These are phyloP conservation scores for Cercospora sp. DNA, from an alignment of 2,329 filamentous ascomycete species.

Conservation along the genomic window DNA sequence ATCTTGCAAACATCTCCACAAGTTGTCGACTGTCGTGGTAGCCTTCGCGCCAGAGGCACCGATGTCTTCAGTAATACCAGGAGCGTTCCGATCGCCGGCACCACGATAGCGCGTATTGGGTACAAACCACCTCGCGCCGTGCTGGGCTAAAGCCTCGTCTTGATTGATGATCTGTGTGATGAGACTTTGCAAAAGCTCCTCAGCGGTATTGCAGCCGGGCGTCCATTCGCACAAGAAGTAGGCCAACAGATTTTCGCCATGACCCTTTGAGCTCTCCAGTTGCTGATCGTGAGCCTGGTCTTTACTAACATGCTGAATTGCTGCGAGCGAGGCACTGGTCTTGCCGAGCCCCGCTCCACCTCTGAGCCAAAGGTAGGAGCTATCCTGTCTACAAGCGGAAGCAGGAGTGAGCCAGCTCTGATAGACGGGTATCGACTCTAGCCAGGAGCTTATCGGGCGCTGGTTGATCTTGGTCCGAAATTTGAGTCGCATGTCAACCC, in stretches of 20 bases:
- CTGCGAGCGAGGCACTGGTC: neutral
- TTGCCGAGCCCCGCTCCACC: neutral
- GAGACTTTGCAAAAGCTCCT: neutral
- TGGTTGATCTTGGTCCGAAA: neutral
- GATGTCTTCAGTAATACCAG: neutral
- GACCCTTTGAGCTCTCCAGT: neutral
- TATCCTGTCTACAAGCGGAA: neutral
- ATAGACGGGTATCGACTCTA: neutral
- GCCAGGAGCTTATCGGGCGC: neutral
- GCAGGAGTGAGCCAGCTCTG: neutral
- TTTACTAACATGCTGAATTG: neutral
- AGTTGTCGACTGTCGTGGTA: neutral
- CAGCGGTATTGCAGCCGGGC: neutral
- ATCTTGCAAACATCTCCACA: neutral
- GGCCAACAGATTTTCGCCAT: neutral
- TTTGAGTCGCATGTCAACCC: neutral
- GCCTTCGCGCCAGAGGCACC: neutral
- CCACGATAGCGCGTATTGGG: neutral
- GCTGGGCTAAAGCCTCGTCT: neutral
- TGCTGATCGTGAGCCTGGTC: neutral
- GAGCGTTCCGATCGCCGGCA: neutral
- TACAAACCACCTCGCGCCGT: neutral
- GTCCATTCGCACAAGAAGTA: neutral
- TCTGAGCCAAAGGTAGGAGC: neutral
- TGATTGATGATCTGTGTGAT: neutral